Conservation (phyloP, 2,329 filamentous ascomycete species). For the Aspergillus sp. region DNA sequence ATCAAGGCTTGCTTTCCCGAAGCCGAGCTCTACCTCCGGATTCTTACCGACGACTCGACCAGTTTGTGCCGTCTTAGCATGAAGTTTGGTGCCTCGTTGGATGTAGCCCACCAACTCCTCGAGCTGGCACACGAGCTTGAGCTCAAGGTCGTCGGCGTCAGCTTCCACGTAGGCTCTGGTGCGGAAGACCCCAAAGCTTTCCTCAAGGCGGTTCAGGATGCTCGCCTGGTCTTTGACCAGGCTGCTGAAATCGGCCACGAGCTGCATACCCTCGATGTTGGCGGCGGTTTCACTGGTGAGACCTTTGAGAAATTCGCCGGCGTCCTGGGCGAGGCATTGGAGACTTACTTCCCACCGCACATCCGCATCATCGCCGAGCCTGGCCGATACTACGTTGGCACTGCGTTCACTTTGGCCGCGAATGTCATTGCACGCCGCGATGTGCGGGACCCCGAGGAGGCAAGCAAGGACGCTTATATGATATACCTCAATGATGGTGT, state of each 20-base stretch:
- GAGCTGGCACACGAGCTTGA: conserved; percentile 76
- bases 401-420: conserved; percentile 90
- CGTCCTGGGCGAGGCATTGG: conserved; percentile 75
- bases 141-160: conserved; percentile 91
- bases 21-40: conserved; percentile 90
- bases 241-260: conserved; percentile 73
- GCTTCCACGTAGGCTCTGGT: conserved; percentile 96
- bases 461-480: conserved; percentile 70
- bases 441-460: conserved; percentile 65
- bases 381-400: conserved; percentile 91
- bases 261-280: conserved; percentile 87
- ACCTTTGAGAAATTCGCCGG: conserved; percentile 88
- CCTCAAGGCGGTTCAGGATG: conserved; percentile 85
- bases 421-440: conserved; percentile 95
- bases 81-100: conserved; percentile 93
- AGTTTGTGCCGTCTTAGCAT: conserved; percentile 93
- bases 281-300: conserved; percentile 87
- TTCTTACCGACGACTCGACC: conserved; percentile 92
- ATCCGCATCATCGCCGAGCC: conserved; percentile 93
- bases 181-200: conserved; percentile 92
- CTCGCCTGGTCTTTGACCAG: conserved; percentile 84
- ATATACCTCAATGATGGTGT: conserved; percentile 96
- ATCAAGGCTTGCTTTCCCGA: conserved; percentile 87
- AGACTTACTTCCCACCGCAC: conserved; percentile 80
- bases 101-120: conserved; percentile 74